These are phyloP conservation scores for Alternaria atra DNA, from an alignment of 2,329 filamentous ascomycete genomes.

Conservation along the genomic window DNA sequence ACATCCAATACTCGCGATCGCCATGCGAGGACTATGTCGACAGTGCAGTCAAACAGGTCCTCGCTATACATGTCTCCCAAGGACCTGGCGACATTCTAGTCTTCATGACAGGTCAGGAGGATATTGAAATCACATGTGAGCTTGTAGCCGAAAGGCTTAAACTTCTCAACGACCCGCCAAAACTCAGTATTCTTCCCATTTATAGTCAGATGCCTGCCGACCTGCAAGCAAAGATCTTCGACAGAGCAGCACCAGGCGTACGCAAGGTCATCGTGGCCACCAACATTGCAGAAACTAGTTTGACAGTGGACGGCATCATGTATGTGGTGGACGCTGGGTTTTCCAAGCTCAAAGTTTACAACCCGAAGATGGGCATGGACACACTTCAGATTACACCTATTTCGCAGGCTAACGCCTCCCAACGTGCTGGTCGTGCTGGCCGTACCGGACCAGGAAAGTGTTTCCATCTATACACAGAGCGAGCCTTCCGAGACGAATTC, in stretches of 20 bases:
- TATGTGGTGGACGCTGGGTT: slow-evolving; percentile 97
- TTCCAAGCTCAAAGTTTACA: slow-evolving; percentile 98
- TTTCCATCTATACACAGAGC: slow-evolving; percentile 92
- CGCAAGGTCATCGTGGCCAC: slow-evolving; percentile 98
- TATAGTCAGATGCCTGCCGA: slow-evolving; percentile 99
- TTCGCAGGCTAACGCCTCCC: slow-evolving; percentile 93
- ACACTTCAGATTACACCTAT: slow-evolving; percentile 97
- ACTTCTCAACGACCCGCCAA: slow-evolving; percentile 90
- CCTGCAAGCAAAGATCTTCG: slow-evolving; percentile 96
- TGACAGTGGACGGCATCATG: slow-evolving; percentile 99
- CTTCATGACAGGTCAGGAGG: slow-evolving; percentile 99
- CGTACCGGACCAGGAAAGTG: slow-evolving; percentile 95
- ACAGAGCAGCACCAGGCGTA: slow-evolving; percentile 86
- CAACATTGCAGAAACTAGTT: slow-evolving; percentile 96
- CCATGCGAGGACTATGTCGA: slow-evolving; percentile 99
- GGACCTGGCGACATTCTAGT: slow-evolving; percentile 92
- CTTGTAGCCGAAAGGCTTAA: slow-evolving; percentile 86
- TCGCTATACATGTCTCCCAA: slow-evolving; percentile 96
- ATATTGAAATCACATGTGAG: slow-evolving; percentile 97
- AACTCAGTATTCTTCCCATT: slow-evolving; percentile 93
- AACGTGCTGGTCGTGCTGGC: slow-evolving; percentile 91
- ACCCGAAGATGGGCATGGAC: slow-evolving; percentile 99
- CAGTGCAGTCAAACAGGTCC: slow-evolving; percentile 92
- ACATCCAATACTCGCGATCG: slow-evolving; percentile 93
- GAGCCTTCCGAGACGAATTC: slow-evolving; percentile 93